phyloP scores from a whole-genome alignment of 306 rosid species.

The Dryas drummondii region DNA sequence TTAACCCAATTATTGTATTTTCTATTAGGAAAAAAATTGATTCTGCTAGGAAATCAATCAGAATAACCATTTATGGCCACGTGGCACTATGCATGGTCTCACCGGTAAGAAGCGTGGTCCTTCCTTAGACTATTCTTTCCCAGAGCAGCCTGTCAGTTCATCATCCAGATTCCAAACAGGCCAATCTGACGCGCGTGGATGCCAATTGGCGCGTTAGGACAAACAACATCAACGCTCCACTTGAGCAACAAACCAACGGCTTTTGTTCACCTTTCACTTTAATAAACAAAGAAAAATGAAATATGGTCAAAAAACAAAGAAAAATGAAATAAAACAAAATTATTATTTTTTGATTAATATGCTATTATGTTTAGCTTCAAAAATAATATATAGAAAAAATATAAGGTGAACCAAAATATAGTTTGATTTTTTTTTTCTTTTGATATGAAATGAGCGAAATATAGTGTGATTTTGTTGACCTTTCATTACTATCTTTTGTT shows the following conservation, averaged over 20 bases:
- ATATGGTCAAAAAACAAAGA: too few species aligned
- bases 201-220: slow-evolving; percentile 2
- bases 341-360: too few species aligned
- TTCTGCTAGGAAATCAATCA: not conserved
- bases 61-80: not conserved
- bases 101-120: not conserved
- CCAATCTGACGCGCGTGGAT: not conserved
- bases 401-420: too few species aligned
- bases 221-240: not conserved
- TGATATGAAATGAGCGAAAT: too few species aligned
- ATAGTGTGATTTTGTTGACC: too few species aligned
- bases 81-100: not conserved
- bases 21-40: too few species aligned
- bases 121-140: not conserved
- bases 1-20: too few species aligned
- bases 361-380: too few species aligned
- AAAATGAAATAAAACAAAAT: too few species aligned
- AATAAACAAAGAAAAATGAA: not conserved
- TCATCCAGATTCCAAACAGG: not conserved
- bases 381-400: too few species aligned
- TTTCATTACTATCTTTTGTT: too few species aligned
- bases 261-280: not conserved
- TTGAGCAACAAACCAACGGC: slow-evolving; percentile 15
- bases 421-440: too few species aligned
- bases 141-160: not conserved